Base-by-base conservation (phyloP, 768 basidiomycete species). In the Lactifluus subvellereus region DNA sequence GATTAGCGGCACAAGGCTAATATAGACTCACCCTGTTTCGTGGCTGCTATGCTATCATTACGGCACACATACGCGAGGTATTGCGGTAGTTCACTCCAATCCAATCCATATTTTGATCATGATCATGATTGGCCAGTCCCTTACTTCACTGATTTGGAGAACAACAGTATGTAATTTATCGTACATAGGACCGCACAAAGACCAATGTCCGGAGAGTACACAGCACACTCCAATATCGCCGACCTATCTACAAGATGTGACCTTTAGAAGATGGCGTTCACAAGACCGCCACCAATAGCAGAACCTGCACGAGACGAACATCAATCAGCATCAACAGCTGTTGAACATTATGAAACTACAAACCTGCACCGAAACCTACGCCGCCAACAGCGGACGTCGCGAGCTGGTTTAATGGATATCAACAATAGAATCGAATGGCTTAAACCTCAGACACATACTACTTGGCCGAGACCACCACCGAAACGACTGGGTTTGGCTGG, bases 281-380 rank as follows among this genome's bases (percentile, higher is more conserved):
- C 75, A 54, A 83, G 64, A 1, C 80, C 82, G 53, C 80, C 72
- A 7, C 81, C 82, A 59, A 84, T 77, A 30, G 82, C 82, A 69
- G 82, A 75, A 70, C 79, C 82, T 78, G 53, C 4, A 38, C 10
- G 56, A 48, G 51, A 16, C 7, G 40, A 54, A 35, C 14, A 37
- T 60, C 22, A 62, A 61, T 56, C n/a, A 32, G 8, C 8, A 42
- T 16, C 51, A 18, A 20, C 16, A 38, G 14, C 8, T 32, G 10
- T 38, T 22, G 49, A 35, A 16, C 9, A 30, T 52, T 6, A 49
- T 53, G 48, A 18, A 18, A 58, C 40, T 14, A 76, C 82, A 55
- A 55, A 85, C 87, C 87, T 61, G 86, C 87, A 68, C 89, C 89
- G 66, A 89, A 89, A 0, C 89, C 89, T 59, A 84, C 83, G 70